Evolutionary conservation across 352 stramenopile genomes (phyloP).

Genomic region (Thraustochytrium sp.): DNA sequence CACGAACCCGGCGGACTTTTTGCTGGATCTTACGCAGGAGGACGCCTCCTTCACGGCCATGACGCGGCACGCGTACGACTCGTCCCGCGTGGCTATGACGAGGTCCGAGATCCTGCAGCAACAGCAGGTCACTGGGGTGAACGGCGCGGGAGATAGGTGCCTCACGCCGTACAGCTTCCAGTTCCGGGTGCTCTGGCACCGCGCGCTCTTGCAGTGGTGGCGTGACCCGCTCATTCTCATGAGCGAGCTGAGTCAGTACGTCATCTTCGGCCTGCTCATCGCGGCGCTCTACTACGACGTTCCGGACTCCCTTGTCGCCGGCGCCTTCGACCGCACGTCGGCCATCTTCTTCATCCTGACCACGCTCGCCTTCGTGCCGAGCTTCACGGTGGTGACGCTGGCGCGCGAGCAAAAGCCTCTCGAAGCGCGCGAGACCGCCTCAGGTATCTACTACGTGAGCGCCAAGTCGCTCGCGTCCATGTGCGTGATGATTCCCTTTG

Average conservation of each 20-base stretch:
- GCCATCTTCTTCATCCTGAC: conserved; percentile 38
- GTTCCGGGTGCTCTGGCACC: background rate
- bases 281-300: background rate
- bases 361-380: background rate
- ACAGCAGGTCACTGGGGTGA: background rate
- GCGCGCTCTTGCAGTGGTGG: background rate
- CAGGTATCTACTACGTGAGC: conserved; percentile 3
- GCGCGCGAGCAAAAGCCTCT: background rate
- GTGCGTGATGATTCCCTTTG: background rate
- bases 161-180: background rate
- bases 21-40: conserved; percentile 5
- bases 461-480: conserved; percentile 1
- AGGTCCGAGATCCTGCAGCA: background rate
- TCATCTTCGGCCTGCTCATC: conserved; percentile 23
- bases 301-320: background rate
- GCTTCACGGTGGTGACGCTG: conserved; percentile 25
- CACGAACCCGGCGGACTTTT: background rate
- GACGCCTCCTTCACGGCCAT: background rate
- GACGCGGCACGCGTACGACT: background rate
- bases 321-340: background rate
- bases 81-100: background rate
- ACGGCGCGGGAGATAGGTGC: background rate
- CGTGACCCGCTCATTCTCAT: conserved; percentile 16
- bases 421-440: background rate
- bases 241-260: conserved; percentile 19